A percentile compares a stretch with the other conserved stretches of the same genome.
Evolutionary conservation across 495 filamentous ascomycete genomes (phyloP).

Genomic region (Penicillium pancosmium): DNA sequence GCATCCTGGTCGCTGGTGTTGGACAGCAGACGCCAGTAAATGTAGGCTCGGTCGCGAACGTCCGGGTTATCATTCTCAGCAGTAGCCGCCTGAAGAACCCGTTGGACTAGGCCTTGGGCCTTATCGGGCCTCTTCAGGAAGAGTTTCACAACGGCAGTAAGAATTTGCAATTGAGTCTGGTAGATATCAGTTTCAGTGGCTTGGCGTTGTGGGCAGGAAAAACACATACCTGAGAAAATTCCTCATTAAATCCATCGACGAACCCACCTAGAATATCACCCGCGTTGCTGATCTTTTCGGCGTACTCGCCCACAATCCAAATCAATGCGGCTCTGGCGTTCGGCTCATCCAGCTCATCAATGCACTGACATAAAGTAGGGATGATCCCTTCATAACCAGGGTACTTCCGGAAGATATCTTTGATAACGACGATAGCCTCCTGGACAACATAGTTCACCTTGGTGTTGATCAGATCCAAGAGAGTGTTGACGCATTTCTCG

Average conservation of each 20-base stretch:
- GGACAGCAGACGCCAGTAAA: slow-evolving; percentile 97
- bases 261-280: slow-evolving; percentile 86
- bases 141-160: slow-evolving; percentile 95
- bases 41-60: slow-evolving; percentile 93
- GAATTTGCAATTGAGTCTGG: slow-evolving; percentile 89
- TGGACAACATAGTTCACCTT: slow-evolving; percentile 99
- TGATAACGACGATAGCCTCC: slow-evolving; percentile 96
- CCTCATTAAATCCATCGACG: slow-evolving; percentile 89
- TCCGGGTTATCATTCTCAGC: slow-evolving; percentile 96
- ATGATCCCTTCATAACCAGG: slow-evolving; percentile 98
- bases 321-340: slow-evolving; percentile 90
- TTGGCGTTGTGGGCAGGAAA: background rate
- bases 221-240: slow-evolving; percentile 75
- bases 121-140: slow-evolving; percentile 97
- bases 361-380: slow-evolving; percentile 92
- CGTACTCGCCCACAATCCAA: slow-evolving; percentile 99
- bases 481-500: slow-evolving; percentile 91
- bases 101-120: slow-evolving; percentile 87
- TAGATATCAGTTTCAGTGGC: slow-evolving; percentile 12
- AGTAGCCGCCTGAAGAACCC: slow-evolving; percentile 88
- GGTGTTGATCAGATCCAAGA: slow-evolving; percentile 91
- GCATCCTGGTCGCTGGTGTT: slow-evolving; percentile 78
- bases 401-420: slow-evolving; percentile 97
- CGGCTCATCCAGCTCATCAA: slow-evolving; percentile 95
- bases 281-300: slow-evolving; percentile 97